A percentile compares a stretch with the other conserved stretches of the same genome.
These are phyloP conservation scores for Bassia scoparia DNA, from an alignment of 148 eudicot genomes.

Conservation along the genomic window DNA sequence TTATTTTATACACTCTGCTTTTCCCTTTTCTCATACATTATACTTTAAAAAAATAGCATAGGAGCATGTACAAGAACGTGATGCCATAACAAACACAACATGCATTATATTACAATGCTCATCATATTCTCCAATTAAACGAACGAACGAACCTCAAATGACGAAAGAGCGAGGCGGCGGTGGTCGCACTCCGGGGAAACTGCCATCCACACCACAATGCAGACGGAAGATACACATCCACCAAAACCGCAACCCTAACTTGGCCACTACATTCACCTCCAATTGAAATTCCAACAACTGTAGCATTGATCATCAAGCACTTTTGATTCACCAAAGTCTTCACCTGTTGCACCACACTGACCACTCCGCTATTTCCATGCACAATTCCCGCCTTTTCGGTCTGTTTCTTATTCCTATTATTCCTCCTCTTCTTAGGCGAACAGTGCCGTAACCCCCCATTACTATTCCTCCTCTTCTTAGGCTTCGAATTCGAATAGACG, in stretches of 20 bases:
- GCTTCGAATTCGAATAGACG: slow-evolving; percentile 1
- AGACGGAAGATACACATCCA: slow-evolving; percentile 71
- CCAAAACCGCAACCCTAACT: slow-evolving; percentile 54
- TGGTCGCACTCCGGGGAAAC: slow-evolving; percentile 53
- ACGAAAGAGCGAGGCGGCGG: slow-evolving; percentile 64
- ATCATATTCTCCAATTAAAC: background rate
- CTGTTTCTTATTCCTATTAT: slow-evolving; percentile 21
- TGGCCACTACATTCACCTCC: slow-evolving; percentile 23
- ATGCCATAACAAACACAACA: background rate
- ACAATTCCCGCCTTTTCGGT: slow-evolving; percentile 34
- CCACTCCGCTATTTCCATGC: slow-evolving; percentile 35
- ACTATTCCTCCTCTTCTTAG: slow-evolving; percentile 15
- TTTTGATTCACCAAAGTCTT: slow-evolving; percentile 43
- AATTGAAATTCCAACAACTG: slow-evolving; percentile 30
- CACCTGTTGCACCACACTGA: slow-evolving; percentile 64
- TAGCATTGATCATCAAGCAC: slow-evolving; percentile 44
- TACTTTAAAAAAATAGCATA: no score
- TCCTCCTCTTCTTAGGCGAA: slow-evolving; percentile 25
- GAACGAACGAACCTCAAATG: slow-evolving; percentile 58
- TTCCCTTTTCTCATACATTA: no score
- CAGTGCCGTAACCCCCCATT: no score
- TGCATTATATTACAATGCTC: background rate
- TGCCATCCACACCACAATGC: slow-evolving; percentile 76
- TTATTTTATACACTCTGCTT: no score
- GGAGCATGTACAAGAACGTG: no score